Percentiles rank a stretch among this genome's conserved stretches.
Evolutionary conservation across 2,329 filamentous ascomycete genomes (phyloP).

Genomic region (Pseudocercospora musae): DNA sequence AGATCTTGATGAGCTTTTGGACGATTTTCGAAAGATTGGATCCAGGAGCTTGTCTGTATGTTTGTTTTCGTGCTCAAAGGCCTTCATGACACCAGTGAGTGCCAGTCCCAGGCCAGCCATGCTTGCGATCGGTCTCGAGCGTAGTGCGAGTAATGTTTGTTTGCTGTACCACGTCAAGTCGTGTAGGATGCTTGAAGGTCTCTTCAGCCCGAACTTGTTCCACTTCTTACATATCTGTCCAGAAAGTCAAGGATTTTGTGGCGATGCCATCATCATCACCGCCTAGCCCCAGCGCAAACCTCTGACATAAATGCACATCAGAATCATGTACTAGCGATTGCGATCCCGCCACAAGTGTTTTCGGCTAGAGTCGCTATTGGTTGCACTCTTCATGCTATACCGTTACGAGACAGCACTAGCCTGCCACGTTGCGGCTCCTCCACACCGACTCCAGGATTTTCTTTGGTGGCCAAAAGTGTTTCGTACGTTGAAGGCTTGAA

Average conservation of each 20-base stretch:
- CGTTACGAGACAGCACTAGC: not conserved
- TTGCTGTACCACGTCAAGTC: not conserved
- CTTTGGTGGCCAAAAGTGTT: not conserved
- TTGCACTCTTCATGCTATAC: not conserved
- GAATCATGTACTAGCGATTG: not conserved
- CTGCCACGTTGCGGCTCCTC: slow-evolving; percentile 1
- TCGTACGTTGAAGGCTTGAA: no score
- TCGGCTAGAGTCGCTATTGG: not conserved
- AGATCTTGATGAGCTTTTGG: not conserved
- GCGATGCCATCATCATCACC: not conserved
- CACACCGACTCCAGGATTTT: not conserved
- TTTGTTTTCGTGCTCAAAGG: slow-evolving; percentile 11
- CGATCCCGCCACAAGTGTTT: not conserved
- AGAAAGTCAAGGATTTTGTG: not conserved
- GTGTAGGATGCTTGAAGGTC: not conserved
- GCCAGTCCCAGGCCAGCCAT: slow-evolving; percentile 8
- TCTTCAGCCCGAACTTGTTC: not conserved
- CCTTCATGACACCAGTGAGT: slow-evolving; percentile 6
- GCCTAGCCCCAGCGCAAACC: not conserved
- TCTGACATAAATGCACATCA: not conserved
- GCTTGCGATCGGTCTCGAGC: not conserved
- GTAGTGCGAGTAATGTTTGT: not conserved
- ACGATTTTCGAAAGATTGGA: slow-evolving; percentile 1
- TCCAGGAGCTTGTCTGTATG: slow-evolving; percentile 10
- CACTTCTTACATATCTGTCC: not conserved